Conservation (phyloP, 331 rosid genomes). For the Telfairia occidentalis region DNA sequence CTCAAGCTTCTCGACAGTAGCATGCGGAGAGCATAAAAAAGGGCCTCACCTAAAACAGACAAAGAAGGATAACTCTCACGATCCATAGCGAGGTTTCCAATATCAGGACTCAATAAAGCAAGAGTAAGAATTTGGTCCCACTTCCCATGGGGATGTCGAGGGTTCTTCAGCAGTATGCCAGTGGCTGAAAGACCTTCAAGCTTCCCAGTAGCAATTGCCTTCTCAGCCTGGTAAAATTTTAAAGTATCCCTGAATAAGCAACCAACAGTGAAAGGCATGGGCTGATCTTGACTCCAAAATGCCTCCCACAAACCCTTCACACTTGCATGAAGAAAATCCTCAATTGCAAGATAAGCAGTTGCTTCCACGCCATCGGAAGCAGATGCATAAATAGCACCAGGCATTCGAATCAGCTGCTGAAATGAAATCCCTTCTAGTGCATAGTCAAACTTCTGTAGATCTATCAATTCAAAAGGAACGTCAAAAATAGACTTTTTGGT, state of each 20-base stretch:
- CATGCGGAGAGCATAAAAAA: conserved; percentile 69
- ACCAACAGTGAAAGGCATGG: conserved; percentile 84
- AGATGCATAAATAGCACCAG: conserved; percentile 69
- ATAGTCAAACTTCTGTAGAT: conserved; percentile 93
- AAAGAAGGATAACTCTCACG: conserved; percentile 45
- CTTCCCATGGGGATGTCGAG: conserved; percentile 81
- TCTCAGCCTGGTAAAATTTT: conserved; percentile 87
- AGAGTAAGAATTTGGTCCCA: conserved; percentile 90
- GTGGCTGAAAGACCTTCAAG: conserved; percentile 79
- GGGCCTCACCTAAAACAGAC: conserved; percentile 69
- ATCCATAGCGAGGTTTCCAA: conserved; percentile 42
- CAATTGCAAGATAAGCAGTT: conserved; percentile 78
- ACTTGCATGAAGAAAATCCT: conserved; percentile 92
- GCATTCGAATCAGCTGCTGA: conserved; percentile 95
- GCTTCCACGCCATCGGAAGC: conserved; percentile 80
- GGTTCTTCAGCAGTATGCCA: conserved; percentile 63
- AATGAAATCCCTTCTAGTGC: conserved; percentile 93
- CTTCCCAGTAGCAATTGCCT: conserved; percentile 74
- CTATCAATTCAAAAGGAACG: conserved; percentile 88
- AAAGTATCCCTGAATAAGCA: conserved; percentile 58
- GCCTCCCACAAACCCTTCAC: conserved; percentile 93
- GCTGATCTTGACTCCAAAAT: conserved; percentile 87
- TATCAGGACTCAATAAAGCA: conserved; percentile 72
- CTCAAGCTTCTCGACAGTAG: conserved; percentile 81
- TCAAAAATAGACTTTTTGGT: conserved; percentile 45